A percentile compares a stretch with the other conserved stretches of the same genome.
These are phyloP conservation scores for Globisporangium middletonii DNA, from an alignment of 352 stramenopile genomes.

Conservation along the genomic window DNA sequence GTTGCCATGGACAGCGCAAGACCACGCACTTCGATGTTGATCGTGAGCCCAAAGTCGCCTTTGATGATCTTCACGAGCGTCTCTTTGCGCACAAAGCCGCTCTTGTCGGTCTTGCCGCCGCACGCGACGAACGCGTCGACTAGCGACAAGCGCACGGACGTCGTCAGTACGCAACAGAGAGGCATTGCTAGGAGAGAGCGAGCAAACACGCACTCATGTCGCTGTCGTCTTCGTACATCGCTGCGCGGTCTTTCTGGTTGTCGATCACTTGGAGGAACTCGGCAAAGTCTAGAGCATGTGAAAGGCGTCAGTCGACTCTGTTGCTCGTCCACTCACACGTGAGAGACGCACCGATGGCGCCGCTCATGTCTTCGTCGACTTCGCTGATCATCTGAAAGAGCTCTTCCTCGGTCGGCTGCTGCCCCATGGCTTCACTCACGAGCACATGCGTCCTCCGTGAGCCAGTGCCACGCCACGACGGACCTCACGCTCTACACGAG, in stretches of 20 bases:
- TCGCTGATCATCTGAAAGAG: slow-evolving; percentile 96
- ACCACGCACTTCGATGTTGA: slow-evolving; percentile 90
- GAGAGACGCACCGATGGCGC: slow-evolving; percentile 76
- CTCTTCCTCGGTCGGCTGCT: slow-evolving; percentile 97
- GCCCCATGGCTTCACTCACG: slow-evolving; percentile 84
- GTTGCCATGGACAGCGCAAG: too few relatives aligned
- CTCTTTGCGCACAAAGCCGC: slow-evolving; percentile 87
- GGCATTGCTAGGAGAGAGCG: background rate
- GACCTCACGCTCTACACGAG: background rate
- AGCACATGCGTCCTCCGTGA: background rate
- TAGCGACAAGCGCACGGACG: slow-evolving; percentile 11
- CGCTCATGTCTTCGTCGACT: slow-evolving; percentile 91
- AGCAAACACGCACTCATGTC: slow-evolving; percentile 85
- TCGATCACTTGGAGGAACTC: slow-evolving; percentile 98
- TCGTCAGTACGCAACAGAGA: background rate
- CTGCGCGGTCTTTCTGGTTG: slow-evolving; percentile 95
- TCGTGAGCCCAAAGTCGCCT: slow-evolving; percentile 93
- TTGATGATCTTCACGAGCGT: slow-evolving; percentile 95
- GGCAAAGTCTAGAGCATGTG: slow-evolving; percentile 83
- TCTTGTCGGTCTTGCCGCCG: slow-evolving; percentile 91
- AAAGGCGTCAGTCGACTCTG: background rate
- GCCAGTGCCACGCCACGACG: background rate
- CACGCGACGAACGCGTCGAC: slow-evolving; percentile 96
- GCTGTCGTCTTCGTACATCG: slow-evolving; percentile 95
- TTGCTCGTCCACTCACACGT: background rate